A percentile compares a stretch with the other conserved stretches of the same genome.
Evolutionary conservation across 2,329 filamentous ascomycete species (phyloP).

Genomic region (Ceratocystis variospora): DNA sequence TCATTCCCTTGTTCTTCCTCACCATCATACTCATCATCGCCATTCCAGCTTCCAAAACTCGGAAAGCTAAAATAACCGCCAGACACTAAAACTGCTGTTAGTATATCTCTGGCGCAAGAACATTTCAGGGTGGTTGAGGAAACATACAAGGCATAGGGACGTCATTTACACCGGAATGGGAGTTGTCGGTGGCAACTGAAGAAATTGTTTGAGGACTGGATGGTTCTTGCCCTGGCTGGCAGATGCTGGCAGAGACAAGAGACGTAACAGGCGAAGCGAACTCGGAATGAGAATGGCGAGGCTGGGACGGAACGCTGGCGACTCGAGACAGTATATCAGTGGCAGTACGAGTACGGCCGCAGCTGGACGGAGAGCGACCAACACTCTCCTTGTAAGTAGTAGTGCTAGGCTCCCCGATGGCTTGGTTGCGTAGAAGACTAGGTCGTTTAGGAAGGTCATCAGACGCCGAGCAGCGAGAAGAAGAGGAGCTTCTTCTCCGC

Average conservation of each 20-base stretch:
- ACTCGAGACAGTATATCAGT: slow-evolving; percentile 18
- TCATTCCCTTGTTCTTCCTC: slow-evolving; percentile 6
- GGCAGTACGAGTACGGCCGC: slow-evolving; percentile 16
- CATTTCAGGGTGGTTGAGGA: slow-evolving; percentile 21
- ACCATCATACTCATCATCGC: slow-evolving; percentile 24
- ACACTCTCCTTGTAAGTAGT: slow-evolving; percentile 17
- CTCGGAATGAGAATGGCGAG: not conserved
- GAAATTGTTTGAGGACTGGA: slow-evolving; percentile 9
- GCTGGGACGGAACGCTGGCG: slow-evolving; percentile 14
- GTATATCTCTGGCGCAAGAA: not conserved
- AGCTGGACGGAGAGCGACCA: slow-evolving; percentile 13
- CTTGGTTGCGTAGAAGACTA: slow-evolving; percentile 18
- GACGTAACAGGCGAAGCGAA: slow-evolving; percentile 16
- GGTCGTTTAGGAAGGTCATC: slow-evolving; percentile 15
- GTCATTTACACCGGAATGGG: slow-evolving; percentile 6
- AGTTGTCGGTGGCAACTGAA: not conserved
- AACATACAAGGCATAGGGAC: slow-evolving; percentile 24
- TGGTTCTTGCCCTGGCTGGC: slow-evolving; percentile 8
- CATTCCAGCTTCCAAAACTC: slow-evolving; percentile 55
- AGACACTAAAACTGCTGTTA: not conserved
- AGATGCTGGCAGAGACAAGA: not conserved
- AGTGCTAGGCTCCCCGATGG: slow-evolving; percentile 16
- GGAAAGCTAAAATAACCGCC: slow-evolving; percentile 55
- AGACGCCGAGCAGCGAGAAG: slow-evolving; percentile 19
- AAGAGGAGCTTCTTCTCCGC: slow-evolving; percentile 17